Conservation (phyloP, 1,139 yeast species). For the Ogataea hybrid region DNA sequence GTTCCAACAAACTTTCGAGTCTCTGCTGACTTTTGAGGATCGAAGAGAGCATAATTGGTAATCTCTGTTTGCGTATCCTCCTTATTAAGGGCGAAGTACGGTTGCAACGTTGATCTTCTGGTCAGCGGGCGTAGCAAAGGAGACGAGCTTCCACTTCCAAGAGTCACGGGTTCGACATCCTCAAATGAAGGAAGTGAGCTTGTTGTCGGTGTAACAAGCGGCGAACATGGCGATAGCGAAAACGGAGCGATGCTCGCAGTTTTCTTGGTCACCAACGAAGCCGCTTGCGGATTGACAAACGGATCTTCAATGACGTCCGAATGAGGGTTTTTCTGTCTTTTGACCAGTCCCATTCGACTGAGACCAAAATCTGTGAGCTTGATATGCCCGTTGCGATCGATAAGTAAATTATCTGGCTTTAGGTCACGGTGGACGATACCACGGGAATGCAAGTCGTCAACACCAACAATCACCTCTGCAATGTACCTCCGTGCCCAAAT, state of each 20-base stretch:
- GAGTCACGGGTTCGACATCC: conserved; percentile 16
- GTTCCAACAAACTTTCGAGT: conserved; percentile 84
- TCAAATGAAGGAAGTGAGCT: conserved; percentile 12
- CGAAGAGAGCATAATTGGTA: conserved; percentile 61
- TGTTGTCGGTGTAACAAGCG: conserved; percentile 19
- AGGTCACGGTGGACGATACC: conserved; percentile 91
- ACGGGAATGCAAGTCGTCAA: conserved; percentile 79
- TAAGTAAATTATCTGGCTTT: conserved; percentile 90
- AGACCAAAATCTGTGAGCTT: conserved; percentile 95
- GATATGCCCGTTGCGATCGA: conserved; percentile 83
- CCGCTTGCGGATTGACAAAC: conserved; percentile 14
- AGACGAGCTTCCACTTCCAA: conserved; percentile 38
- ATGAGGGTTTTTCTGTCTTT: conserved; percentile 62
- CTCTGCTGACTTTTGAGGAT: conserved; percentile 52
- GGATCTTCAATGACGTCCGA: conserved; percentile 21
- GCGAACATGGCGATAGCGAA: conserved; percentile 42
- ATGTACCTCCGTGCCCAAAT: conserved; percentile 87
- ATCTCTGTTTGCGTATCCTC: conserved; percentile 37
- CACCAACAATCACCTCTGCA: conserved; percentile 89
- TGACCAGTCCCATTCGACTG: conserved; percentile 83
- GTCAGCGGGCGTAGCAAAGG: conserved; percentile 47
- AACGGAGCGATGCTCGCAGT: conserved; percentile 40
- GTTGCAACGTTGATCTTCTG: conserved; percentile 51
- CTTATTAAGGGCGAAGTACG: conserved; percentile 53
- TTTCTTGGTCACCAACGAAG: conserved; percentile 12